Percentiles rank a stretch among this genome's conserved stretches.
Conservation (phyloP, 371 early-diverging fungal species). For the Basidiobolus meristosporus region DNA sequence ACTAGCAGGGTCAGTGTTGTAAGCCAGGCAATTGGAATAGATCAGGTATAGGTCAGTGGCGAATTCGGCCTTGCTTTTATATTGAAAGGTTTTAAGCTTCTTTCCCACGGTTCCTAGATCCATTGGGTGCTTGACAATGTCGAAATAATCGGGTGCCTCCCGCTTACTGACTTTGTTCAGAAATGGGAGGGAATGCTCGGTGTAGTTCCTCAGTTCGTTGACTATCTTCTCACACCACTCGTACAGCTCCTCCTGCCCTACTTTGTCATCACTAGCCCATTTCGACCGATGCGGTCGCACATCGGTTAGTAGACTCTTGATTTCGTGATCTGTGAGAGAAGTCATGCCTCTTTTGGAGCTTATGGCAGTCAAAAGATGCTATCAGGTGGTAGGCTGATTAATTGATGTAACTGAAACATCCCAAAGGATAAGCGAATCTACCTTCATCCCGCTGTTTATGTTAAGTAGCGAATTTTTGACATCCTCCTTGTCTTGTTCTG, state of each 20-base stretch:
- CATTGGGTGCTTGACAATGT: slow-evolving; percentile 81
- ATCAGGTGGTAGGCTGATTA: background rate
- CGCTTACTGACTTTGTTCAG: slow-evolving; percentile 76
- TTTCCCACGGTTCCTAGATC: slow-evolving; percentile 76
- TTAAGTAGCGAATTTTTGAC: too few relatives aligned
- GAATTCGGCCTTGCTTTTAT: slow-evolving; percentile 62
- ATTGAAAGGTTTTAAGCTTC: slow-evolving; percentile 47
- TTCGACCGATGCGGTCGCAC: slow-evolving; percentile 73
- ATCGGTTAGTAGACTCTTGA: slow-evolving; percentile 59
- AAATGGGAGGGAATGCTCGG: slow-evolving; percentile 74
- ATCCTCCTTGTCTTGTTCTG: too few relatives aligned
- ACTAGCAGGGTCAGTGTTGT: slow-evolving; percentile 50
- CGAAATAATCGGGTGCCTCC: slow-evolving; percentile 88
- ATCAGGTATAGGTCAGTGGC: slow-evolving; percentile 61
- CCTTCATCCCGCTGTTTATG: too few relatives aligned
- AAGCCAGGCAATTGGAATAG: slow-evolving; percentile 63
- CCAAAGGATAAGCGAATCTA: too few relatives aligned
- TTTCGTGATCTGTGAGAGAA: slow-evolving; percentile 41
- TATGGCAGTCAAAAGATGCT: slow-evolving; percentile 66
- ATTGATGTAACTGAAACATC: too few relatives aligned
- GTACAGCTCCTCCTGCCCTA: slow-evolving; percentile 86
- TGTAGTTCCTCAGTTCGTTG: slow-evolving; percentile 56
- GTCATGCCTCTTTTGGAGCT: slow-evolving; percentile 42
- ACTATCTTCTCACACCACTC: slow-evolving; percentile 73
- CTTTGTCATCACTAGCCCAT: slow-evolving; percentile 65